Evolutionary conservation across 2,329 filamentous ascomycete species (phyloP), one percentile per base, ranked within the genome.

Genomic region (Calonectria henricotiae): DNA sequence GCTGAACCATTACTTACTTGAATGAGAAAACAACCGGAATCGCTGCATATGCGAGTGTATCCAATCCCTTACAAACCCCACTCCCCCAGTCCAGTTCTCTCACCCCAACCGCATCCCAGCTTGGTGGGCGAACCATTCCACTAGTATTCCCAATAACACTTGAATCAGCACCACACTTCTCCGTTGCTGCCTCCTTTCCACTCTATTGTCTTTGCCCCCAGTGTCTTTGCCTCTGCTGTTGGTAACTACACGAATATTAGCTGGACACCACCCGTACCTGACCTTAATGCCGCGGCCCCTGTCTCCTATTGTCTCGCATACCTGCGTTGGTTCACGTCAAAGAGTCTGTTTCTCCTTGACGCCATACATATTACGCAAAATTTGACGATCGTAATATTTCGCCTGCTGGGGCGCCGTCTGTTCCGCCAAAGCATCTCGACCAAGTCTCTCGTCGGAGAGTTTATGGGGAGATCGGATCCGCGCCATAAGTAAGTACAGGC

Each of bases 291-390:
- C 49, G 51, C 49, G 8, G 30, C 51, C 51, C 43, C 51, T 60
- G 43, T 66, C 51, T 66, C 49, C 35, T 15, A 8, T 62, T 71
- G 35, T 60, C 55, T 58, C 46, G 47, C 62, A 54, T 60, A 44
- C 27, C 30, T 62, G 51, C 44, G 41, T 15, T 54, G 35, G 23
- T 51, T 47, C 51, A 49, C 66, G 49, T 63, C 51, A 58, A 37
- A 32, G 62, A 69, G 65, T 37, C 32, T 62, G 44, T 69, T 62
- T 43, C 35, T 64, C 41, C 39, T 32, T n/a, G 41, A 20, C 39
- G 5, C 20, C 39, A 62, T 63, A 37, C 46, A 35, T 23, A 49
- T 35, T n/a, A 12, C 67, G 20, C 39, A 30, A 12, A 20, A 25
- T 20, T 49, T 32, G 55, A 23, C 62, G 62, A 61, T 61, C 30